A percentile compares a stretch with the other conserved stretches of the same genome.
Conservation (phyloP, 73 alveolate genomes). For the Paramecium primaurelia region DNA sequence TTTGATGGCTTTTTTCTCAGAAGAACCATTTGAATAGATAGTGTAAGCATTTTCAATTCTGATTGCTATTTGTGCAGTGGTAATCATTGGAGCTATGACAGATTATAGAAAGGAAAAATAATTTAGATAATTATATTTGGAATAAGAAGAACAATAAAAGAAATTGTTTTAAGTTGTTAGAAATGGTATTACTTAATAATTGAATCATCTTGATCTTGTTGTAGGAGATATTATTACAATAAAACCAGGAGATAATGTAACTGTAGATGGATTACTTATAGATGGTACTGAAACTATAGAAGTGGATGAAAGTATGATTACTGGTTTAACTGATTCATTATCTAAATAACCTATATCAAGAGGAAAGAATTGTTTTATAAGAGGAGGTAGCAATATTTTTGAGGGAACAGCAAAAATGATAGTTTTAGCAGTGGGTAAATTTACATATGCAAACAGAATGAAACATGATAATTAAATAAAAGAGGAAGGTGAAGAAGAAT, state of each 20-base stretch:
- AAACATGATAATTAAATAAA: slow-evolving; percentile 64
- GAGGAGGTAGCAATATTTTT: slow-evolving; percentile 81
- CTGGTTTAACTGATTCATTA: slow-evolving; percentile 65
- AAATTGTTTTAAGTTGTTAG: slow-evolving; percentile 71
- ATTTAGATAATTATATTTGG: slow-evolving; percentile 71
- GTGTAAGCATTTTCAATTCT: slow-evolving; percentile 91
- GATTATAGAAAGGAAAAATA: slow-evolving; percentile 83
- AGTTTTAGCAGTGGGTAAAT: slow-evolving; percentile 67
- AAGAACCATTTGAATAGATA: slow-evolving; percentile 75
- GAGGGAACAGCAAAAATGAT: slow-evolving; percentile 83
- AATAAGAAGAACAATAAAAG: slow-evolving; percentile 66
- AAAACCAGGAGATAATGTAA: slow-evolving; percentile 63
- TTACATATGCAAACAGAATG: slow-evolving; percentile 60
- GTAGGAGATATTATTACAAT: slow-evolving; percentile 64
- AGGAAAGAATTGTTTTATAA: slow-evolving; percentile 62
- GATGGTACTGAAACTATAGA: slow-evolving; percentile 52
- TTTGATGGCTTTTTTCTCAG: slow-evolving; percentile 76
- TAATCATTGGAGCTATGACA: slow-evolving; percentile 80
- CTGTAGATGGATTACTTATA: slow-evolving; percentile 60
- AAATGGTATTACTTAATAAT: slow-evolving; percentile 67
- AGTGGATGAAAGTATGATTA: slow-evolving; percentile 67
- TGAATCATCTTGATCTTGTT: slow-evolving; percentile 60
- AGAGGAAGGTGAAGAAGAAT: slow-evolving; percentile 73
- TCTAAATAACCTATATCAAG: slow-evolving; percentile 46
- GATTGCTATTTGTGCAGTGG: slow-evolving; percentile 84